Conservation (phyloP, 2,329 filamentous ascomycete species). For the Colletotrichum orchidophilum region DNA sequence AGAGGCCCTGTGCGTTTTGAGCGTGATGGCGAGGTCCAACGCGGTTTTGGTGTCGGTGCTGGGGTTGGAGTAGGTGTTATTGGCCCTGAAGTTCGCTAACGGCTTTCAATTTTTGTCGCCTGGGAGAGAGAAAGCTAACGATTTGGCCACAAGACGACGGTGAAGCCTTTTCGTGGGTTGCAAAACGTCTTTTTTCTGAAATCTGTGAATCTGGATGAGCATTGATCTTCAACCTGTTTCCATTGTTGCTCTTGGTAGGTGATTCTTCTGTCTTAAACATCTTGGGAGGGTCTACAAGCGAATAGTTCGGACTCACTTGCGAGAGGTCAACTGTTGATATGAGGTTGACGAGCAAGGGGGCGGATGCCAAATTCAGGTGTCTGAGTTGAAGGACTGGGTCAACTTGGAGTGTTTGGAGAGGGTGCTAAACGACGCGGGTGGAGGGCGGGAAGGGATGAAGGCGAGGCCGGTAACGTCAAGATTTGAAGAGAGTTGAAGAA, state of each 20-base stretch:
- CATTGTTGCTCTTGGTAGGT: background rate
- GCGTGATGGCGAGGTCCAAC: background rate
- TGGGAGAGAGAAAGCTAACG: background rate
- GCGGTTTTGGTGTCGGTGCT: background rate
- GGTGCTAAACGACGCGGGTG: background rate
- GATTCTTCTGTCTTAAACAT: background rate
- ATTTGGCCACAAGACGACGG: background rate
- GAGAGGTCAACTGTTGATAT: background rate
- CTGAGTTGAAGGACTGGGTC: background rate
- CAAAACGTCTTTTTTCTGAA: background rate
- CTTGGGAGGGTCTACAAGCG: background rate
- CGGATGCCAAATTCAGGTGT: background rate
- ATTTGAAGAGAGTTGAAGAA: background rate
- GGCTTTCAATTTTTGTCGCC: background rate
- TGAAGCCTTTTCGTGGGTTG: background rate
- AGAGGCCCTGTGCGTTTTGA: constrained; percentile 10
- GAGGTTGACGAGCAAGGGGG: background rate
- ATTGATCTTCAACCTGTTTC: background rate
- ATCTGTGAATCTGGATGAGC: background rate
- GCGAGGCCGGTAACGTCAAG: background rate
- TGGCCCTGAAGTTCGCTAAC: background rate
- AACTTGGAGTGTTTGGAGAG: background rate
- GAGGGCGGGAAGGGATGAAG: background rate
- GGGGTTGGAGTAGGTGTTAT: background rate
- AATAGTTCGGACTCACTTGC: background rate